Evolutionary conservation across 1,284 basidiomycete species (phyloP), one percentile per base, ranked within the genome.

Genomic region (Tilletia setariae): DNA sequence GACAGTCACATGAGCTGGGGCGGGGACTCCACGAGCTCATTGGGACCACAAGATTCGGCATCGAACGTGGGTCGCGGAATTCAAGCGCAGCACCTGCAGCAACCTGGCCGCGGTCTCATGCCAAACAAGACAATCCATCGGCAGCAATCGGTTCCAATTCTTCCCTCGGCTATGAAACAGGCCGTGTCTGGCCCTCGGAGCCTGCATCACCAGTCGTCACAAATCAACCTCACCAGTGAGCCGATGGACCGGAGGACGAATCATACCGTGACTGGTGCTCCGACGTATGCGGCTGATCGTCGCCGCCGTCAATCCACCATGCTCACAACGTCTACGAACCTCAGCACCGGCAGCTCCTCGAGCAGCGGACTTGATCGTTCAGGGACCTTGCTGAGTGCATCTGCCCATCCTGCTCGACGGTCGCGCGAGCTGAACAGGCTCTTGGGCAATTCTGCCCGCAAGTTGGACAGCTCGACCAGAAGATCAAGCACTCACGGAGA

Each of bases 381-480:
- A 15, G 69, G 73, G 0, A 79, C 78, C 11, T 69, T 79, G 1
- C 71, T 79, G 51, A 75, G 72, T 64, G 66, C 72, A 15, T 66
- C 70, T n/a, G 71, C 70, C 32, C 76, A 78, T 47, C 76, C 78
- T 1, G 65, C 74, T 42, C 71, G 76, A 6, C 63, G 76, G 7
- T 76, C 73, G 61, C 74, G 73, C 28, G 78, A 79, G 67, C 72
- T 79, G 6, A 74, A 70, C 53, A 69, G 78, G 1, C 68, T 78
- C 15, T 67, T 78, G 19, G 77, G 75, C 9, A 76, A 75, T 59
- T 44, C 47, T 13, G 51, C 32, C n/a, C 30, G 67, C 32, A 67
- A 70, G 46, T 23, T 66, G 28, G 30, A 56, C 19, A 21, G 64
- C 19, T 28, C 64, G 9, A 46, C 66, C n/a, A n/a, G 42, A 30